Conservation (phyloP, 2,329 filamentous ascomycete species). For the Calonectria leucothoes region DNA sequence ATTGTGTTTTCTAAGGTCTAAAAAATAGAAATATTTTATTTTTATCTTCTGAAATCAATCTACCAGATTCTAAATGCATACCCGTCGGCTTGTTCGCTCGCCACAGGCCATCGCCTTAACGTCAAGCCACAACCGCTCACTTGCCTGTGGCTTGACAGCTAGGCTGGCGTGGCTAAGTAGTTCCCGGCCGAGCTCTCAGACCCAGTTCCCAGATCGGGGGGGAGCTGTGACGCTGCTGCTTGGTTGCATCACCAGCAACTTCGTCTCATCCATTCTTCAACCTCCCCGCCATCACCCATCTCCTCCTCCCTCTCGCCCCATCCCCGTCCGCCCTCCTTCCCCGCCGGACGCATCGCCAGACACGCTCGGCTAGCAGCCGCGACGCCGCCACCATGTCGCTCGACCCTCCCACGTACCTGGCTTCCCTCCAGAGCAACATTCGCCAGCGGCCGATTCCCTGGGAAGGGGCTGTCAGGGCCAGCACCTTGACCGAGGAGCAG, state of each 20-base stretch:
- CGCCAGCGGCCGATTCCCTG: conserved; percentile 95
- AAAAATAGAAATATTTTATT: too few species aligned
- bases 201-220: conserved; percentile 30
- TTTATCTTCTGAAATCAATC: too few species aligned
- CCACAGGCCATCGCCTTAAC: neutral
- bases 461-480: conserved; percentile 94
- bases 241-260: conserved; percentile 46
- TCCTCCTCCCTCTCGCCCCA: conserved; percentile 20
- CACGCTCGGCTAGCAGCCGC: conserved; percentile 38
- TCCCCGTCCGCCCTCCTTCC: conserved; percentile 16
- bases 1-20: too few species aligned
- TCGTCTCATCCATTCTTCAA: conserved; percentile 37
- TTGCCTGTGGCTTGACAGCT: conserved; percentile 26
- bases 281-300: conserved; percentile 23
- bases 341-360: conserved; percentile 25
- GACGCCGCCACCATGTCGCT: conserved; percentile 76
- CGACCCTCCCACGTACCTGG: conserved; percentile 87
- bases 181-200: conserved; percentile 18
- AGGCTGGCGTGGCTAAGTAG: conserved; percentile 29
- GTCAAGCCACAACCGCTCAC: conserved; percentile 13
- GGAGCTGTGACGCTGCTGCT: conserved; percentile 41
- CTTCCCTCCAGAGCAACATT: conserved; percentile 95
- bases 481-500: conserved; percentile 93
- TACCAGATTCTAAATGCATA: too few species aligned
- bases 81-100: neutral